Evolutionary conservation across 129 eudicot species (phyloP), one percentile per base, ranked within the genome.

Genomic region (Flaveria ramosissima): DNA sequence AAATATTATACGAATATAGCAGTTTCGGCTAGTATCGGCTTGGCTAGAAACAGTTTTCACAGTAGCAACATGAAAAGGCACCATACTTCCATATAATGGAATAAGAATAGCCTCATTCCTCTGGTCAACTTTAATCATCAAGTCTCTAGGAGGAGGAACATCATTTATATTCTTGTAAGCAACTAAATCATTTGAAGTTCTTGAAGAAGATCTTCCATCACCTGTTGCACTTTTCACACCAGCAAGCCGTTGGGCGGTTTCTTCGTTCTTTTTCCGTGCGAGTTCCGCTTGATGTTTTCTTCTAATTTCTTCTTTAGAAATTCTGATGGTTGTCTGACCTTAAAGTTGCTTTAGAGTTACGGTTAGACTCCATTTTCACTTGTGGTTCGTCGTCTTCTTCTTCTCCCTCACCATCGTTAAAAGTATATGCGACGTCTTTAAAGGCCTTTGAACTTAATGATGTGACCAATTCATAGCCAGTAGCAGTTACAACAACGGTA

Each of bases 241-340:
- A 9, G 87, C 83, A 83, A 82, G 21, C 13, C 89, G 77, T 36
- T 82, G 85, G 45, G 88, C 88, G 27, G 86, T 88, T 78, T 88
- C 92, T 81, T 88, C 89, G 52, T 83, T 83, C 75, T 85, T 88
- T 60, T 72, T 81, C n/a, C 86, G 86, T 5, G 93, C 93, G 10
- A 88, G 88, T 75, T 85, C 88, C 0, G 90, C 90, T 78, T 88
- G 93, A 72, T 88, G 90, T 78, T 78, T 88, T 70, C 93, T 83
- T 61, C 93, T 77, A 2, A 78, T 69, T 79, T 88, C 93, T 72
- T 88, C 93, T 68, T 81, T 85, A 19, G 87, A 83, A 80, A 84
- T 81, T 64, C n/a, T 85, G 88, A 39, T 84, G 78, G 72, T 88
- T 86, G 62, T 85, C 84, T 48, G 93, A 88, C 68, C 93, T 36